These are phyloP conservation scores for Platanus orientalis DNA, from an alignment of 164 flowering plant genomes.

Conservation along the genomic window DNA sequence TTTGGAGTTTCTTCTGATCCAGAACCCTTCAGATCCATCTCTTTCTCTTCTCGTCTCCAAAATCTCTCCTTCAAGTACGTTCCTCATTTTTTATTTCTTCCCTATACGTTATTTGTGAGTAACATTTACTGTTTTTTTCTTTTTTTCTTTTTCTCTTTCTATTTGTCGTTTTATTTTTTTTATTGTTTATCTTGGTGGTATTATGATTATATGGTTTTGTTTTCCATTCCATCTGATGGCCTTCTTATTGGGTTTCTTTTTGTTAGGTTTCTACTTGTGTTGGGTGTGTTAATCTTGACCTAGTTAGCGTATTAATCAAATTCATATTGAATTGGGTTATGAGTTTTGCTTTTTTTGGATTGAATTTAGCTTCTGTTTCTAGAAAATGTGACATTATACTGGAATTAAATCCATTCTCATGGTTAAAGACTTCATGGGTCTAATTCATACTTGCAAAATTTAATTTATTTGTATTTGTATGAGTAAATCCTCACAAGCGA, in stretches of 20 bases:
- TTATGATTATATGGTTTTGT: not conserved
- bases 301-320: not conserved
- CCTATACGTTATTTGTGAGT: too few species aligned
- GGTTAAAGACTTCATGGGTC: too few species aligned
- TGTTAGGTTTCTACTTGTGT: not conserved
- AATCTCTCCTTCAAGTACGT: slow-evolving; percentile 34
- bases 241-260: too few species aligned
- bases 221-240: not conserved
- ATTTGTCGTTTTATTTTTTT: too few species aligned
- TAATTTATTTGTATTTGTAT: too few species aligned
- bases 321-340: not conserved
- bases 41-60: slow-evolving; percentile 35
- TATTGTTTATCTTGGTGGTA: too few species aligned
- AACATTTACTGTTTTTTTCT: too few species aligned
- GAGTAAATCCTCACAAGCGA: too few species aligned
- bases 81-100: too few species aligned
- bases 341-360: not conserved
- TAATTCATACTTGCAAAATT: too few species aligned
- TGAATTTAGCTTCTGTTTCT: not conserved
- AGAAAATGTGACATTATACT: not conserved
- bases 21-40: slow-evolving; percentile 22
- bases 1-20: slow-evolving; percentile 8
- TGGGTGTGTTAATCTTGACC: not conserved
- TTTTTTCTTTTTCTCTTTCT: too few species aligned
- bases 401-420: not conserved